Base-by-base conservation (phyloP, 768 basidiomycete genomes). In the Hypsizygus marmoreus region DNA sequence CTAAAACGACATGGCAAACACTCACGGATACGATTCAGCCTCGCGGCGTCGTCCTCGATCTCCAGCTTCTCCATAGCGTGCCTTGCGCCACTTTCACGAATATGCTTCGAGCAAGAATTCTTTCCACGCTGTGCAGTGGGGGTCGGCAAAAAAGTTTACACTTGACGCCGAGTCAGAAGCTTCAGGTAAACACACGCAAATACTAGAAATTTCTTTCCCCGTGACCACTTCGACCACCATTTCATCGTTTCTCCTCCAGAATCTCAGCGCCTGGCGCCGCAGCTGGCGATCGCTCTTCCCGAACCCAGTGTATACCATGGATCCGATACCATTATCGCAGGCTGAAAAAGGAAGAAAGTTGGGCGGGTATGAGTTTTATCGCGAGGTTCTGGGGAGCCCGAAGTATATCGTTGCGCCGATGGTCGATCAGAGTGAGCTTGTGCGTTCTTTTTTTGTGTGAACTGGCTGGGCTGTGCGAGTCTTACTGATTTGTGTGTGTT, bases 381-480 rank as follows among this genome's bases (percentile, higher is more conserved):
- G 71, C 19, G 70, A 83, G 45, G 79, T 91, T 1, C 74, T 97
- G 19, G 87, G 89, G 6, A 86, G 84, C 58, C 91, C 95, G 7
- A 93, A 88, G 66, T 87, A 81, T 59, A 79, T 98, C 30, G 91
- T 97, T 13, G 95, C 92, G 7, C 97, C 97, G 13, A 99, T 99
- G 97, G 97, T 98, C 0, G 97, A 98, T 65, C 93, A 97, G 71
- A 91, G 88, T 60, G 95, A 97, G 66, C 76, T 97, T 64, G 95
- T 97, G 57, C 57, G 88, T 77, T 11, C 4, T 19, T 17, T 1
- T 12, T 17, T 26, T 28, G 12, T 16, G 31, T 16, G 38, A n/a
- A n/a, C n/a, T n/a, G n/a, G n/a, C n/a, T n/a, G n/a, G n/a, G n/a
- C n/a, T n/a, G n/a, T n/a, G 24, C 22, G 17, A 41, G 41, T 28